Base-by-base conservation (phyloP, 2,329 filamentous ascomycete species). In the Peltaster fructicola region DNA sequence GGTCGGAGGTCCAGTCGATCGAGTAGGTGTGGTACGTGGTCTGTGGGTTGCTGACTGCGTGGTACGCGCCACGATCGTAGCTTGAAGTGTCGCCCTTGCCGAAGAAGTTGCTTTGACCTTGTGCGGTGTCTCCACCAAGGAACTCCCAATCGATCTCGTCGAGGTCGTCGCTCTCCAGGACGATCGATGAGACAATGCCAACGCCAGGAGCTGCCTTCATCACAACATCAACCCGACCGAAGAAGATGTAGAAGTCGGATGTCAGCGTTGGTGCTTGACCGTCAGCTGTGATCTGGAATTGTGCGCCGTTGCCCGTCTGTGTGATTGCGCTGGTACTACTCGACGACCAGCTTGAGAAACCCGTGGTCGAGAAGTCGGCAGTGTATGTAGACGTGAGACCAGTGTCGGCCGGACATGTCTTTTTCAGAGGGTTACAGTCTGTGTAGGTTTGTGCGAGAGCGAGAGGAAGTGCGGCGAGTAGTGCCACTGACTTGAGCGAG, bases 81-180 rank as follows among this genome's bases (percentile, higher is more conserved):
- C 63, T 64, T n/a, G 63, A 63, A 27, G 65, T 70, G 51, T 78
- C 58, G 23, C 75, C 76, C 59, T 79, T 76, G 56, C 70, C 44
- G 53, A 77, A 79, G 53, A 74, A 85, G 56, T 85, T 84, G 37
- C 68, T 73, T 39, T 77, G 63, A 6, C 67, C 74, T 16, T 61
- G 51, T 10, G 58, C 64, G 30, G 55, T 50, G 41, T 78, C 69
- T 27, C 62, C 62, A 22, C 78, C 78, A 25, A 80, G 59, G 45
- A 78, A 78, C 46, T 85, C 78, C 68, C 78, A 88, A 45, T 91
- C 81, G 18, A 91, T 72, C 53, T 90, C 80, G 47, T 90, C 81
- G 7, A 85, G 62, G 39, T 80, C 73, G 36, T 85, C 74, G 27
- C 75, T 84, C 39, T 85, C 63, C 48, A 84, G 64, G 44, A 91